Evolutionary conservation across 2,329 filamentous ascomycete genomes (phyloP).

Genomic region (Ascomycota sp.): DNA sequence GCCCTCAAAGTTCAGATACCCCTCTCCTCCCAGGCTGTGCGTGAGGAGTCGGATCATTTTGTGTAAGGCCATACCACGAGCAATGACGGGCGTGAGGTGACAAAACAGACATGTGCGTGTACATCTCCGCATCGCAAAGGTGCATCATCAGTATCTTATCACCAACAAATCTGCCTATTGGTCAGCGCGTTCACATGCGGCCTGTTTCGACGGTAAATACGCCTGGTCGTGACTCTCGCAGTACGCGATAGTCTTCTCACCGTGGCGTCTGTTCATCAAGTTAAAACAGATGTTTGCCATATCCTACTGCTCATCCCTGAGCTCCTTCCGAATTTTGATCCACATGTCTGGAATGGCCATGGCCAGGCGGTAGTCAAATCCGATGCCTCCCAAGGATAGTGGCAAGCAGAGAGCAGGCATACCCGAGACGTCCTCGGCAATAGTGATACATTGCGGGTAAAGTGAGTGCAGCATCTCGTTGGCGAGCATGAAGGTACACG

Average conservation of each 20-base stretch:
- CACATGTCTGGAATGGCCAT: conserved; percentile 98
- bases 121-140: conserved; percentile 91
- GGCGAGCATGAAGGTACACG: conserved; percentile 88
- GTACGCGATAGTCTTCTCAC: conserved; percentile 96
- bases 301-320: conserved; percentile 80
- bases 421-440: conserved; percentile 92
- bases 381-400: conserved; percentile 70
- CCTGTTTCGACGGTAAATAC: conserved; percentile 24
- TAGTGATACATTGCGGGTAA: conserved; percentile 73
- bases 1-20: conserved; percentile 95
- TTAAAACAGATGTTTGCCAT: conserved; percentile 71
- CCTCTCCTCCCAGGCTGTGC: conserved; percentile 79
- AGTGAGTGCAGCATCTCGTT: conserved; percentile 90
- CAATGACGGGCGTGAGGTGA: conserved; percentile 71
- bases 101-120: conserved; percentile 87
- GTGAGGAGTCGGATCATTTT: conserved; percentile 95
- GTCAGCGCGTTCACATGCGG: conserved; percentile 1
- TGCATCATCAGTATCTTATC: conserved; percentile 98
- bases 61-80: conserved; percentile 79
- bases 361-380: conserved; percentile 90
- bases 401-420: conserved; percentile 94
- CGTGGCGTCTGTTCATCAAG: conserved; percentile 77
- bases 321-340: conserved; percentile 96
- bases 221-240: conserved; percentile 96
- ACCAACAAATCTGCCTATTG: conserved; percentile 52